Evolutionary conservation across 2,329 filamentous ascomycete genomes (phyloP).

Genomic region (Decorospora gaudefroyi): DNA sequence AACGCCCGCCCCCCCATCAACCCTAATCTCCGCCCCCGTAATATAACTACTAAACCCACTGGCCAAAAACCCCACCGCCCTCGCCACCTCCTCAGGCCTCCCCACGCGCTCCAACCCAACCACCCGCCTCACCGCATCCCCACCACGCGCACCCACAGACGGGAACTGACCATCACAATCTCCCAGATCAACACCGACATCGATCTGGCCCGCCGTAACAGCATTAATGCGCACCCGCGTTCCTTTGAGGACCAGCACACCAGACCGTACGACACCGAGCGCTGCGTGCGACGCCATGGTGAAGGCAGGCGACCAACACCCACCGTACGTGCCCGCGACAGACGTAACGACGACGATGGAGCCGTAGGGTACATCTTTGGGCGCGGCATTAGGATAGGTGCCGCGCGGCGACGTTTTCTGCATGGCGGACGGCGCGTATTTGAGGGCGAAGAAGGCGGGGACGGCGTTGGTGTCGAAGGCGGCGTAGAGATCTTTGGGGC

Average conservation of each 20-base stretch:
- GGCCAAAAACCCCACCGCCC: constrained; percentile 65
- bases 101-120: constrained; percentile 65
- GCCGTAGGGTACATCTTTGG: constrained; percentile 64
- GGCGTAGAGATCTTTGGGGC: constrained; percentile 59
- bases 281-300: constrained; percentile 66
- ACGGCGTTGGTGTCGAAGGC: constrained; percentile 65
- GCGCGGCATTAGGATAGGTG: constrained; percentile 63
- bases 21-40: constrained; percentile 64
- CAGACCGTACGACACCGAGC: constrained; percentile 63
- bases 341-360: constrained; percentile 65
- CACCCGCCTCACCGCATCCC: constrained; percentile 54
- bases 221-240: constrained; percentile 65
- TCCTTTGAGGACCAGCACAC: constrained; percentile 62
- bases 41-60: constrained; percentile 67
- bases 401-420: constrained; percentile 61
- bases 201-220: constrained; percentile 54
- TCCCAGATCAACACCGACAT: constrained; percentile 54
- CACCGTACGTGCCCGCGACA: constrained; percentile 62
- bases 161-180: constrained; percentile 57
- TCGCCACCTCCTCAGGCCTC: constrained; percentile 61
- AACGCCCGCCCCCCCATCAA: constrained; percentile 61
- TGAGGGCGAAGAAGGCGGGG: constrained; percentile 67
- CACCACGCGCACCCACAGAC: constrained; percentile 58
- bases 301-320: constrained; percentile 64
- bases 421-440: constrained; percentile 68